These are phyloP conservation scores for Dendrocalamus sinicus DNA, from an alignment of 176 grass and related monocot species.

Conservation along the genomic window DNA sequence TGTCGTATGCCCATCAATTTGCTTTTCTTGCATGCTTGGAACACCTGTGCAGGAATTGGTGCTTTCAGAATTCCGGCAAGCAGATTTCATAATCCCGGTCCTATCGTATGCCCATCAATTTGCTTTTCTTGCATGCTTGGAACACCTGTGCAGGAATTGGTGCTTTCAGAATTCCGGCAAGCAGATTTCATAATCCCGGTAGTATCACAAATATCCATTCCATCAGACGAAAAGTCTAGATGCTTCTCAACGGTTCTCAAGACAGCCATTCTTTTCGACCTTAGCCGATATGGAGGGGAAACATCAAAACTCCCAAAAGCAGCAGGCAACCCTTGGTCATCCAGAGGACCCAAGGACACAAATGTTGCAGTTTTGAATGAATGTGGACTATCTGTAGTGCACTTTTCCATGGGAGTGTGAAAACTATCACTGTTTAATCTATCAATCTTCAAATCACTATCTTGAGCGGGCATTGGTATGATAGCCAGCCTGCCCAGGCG, in stretches of 20 bases:
- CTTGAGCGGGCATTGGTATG: conserved; percentile 30
- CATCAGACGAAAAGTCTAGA: conserved; percentile 75
- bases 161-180: conserved; percentile 29
- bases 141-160: conserved; percentile 40
- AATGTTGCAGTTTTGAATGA: conserved; percentile 51
- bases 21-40: no score
- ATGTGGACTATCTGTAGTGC: conserved; percentile 31
- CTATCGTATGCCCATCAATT: conserved; percentile 34
- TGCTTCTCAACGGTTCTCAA: conserved; percentile 79
- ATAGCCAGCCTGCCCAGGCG: no score
- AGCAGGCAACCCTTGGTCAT: conserved; percentile 36
- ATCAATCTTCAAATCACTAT: conserved; percentile 46
- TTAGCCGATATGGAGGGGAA: conserved; percentile 77
- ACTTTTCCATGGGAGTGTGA: conserved; percentile 49
- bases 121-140: conserved; percentile 44
- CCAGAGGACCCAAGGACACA: conserved; percentile 45
- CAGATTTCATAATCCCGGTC: no score
- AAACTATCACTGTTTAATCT: conserved; percentile 43
- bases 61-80: no score
- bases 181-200: not conserved
- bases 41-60: no score
- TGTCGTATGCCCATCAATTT: no score
- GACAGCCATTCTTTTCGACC: conserved; percentile 71
- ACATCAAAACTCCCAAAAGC: conserved; percentile 59
- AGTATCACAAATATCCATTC: conserved; percentile 32